Evolutionary conservation across 73 alveolate species (phyloP), one percentile per base, ranked within the genome.

Genomic region (Blepharisma stoltei): DNA sequence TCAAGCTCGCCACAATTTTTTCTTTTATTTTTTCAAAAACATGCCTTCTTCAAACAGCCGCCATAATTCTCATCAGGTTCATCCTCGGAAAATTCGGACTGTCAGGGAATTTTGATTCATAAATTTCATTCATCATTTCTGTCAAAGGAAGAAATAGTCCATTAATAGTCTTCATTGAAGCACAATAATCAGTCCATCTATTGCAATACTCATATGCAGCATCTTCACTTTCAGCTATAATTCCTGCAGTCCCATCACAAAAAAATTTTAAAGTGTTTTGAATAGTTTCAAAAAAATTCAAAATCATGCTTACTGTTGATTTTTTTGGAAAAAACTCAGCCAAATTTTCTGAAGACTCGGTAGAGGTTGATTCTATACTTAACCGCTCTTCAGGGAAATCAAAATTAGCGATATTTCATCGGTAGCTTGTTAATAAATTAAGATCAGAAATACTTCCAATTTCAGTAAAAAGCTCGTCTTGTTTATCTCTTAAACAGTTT

Each of bases 51-150:
- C 73, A 60, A 14, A 60, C 14, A 25, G 46, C 46, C 14, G 11
- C 18, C 46, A 60, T 20, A 9, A 60, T 25, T 60, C 23, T 60
- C 37, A 60, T 14, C 2, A 60, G 2, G 23, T 14, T 18, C 23
- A 60, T 5, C 5, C 73, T 60, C 0, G 73, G 73, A 2, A 11
- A 25, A 2, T 14, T 25, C 14, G 18, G 37, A 8, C 18, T 25
- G 14, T 5, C 73, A 14, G 66, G 41, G 23, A 18, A 60, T 5
- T 25, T 60, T 14, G 46, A 8, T 18, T 60, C 73, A 60, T 60
- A 60, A 25, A 60, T 14, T 8, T 60, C 73, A 60, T 60, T 60
- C 18, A 60, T 18, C 14, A 60, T n/a, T 60, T 60, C 73, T 8
- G 45, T 60, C 14, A 60, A n/a, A 60, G 73, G 73, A 18, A 14